Evolutionary conservation across 345 rosid species (phyloP), one percentile per base, ranked within the genome.

Genomic region (Lepidium africanum): DNA sequence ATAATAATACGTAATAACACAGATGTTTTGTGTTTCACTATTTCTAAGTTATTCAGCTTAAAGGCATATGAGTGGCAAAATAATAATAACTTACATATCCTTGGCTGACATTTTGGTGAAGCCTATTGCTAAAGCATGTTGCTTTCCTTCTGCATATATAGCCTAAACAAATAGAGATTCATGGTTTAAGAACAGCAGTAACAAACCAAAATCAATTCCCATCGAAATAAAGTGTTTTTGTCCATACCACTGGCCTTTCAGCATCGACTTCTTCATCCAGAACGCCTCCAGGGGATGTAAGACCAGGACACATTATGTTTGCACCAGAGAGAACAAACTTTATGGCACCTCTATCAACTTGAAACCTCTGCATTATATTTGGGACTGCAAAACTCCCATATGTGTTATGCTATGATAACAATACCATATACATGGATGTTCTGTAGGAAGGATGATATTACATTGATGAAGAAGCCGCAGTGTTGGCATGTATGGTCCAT

Each of bases 221-320:
- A 37, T 30, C 47, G 9, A 47, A 68, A 36, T 5, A 30, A 41
- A 14, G 46, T 32, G 35, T 30, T 21, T 13, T 35, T 15, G 57
- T 43, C 54, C 78, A 53, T 88, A 89, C 99, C 90, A 95, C 99
- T 14, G 98, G 99, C 42, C 87, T 89, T 78, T 95, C 97, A 42
- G 92, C 81, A 5, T 80, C 94, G 21, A 95, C 97, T 85, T 86
- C 88, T 19, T 86, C 94, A 76, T 95, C 98, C 79, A 95, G 73
- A 77, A 73, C 88, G 53, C 99, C 99, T 48, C 98, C 97, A 2
- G 94, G 98, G 69, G 99, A 95, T 33, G 98, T 91, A 51, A 91
- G 99, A 73, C 99, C 99, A 81, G 98, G 98, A 57, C 99, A 91
- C 98, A 91, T 95, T 73, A 95, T 91, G 82, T 95, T 95, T 74